Conservation (phyloP, 805 yeast species). For the Isabelozyma heimii region DNA sequence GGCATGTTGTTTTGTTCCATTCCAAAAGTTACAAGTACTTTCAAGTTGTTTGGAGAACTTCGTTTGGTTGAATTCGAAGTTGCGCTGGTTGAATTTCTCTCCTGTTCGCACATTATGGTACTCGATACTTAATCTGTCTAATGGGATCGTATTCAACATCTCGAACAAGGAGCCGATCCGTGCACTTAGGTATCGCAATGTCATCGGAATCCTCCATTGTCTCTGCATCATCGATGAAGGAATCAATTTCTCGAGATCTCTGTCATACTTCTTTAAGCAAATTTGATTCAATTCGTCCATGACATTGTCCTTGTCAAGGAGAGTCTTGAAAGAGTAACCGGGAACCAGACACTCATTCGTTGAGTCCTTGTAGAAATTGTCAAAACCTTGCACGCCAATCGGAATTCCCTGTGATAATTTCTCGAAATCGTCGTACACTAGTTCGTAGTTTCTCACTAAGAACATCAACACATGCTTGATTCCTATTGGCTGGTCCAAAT, state of each 20-base stretch:
- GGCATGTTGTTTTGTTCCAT: conserved; percentile 32
- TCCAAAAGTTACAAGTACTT: conserved; percentile 51
- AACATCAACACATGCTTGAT: conserved; percentile 38
- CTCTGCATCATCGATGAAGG: neutral
- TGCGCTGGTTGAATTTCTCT: conserved; percentile 33
- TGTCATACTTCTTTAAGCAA: conserved; percentile 1
- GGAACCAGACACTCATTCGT: neutral
- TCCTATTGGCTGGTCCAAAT: conserved; percentile 48
- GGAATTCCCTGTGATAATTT: conserved; percentile 45
- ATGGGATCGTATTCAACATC: conserved; percentile 32
- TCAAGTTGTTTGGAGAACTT: conserved; percentile 25
- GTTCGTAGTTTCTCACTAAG: conserved; percentile 30
- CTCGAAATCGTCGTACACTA: conserved; percentile 42
- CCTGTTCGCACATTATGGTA: conserved; percentile 40
- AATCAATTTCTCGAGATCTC: conserved; percentile 26
- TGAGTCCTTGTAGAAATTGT: conserved; percentile 12
- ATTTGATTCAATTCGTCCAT: conserved; percentile 9
- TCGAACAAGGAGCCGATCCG: conserved; percentile 42
- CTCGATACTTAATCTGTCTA: conserved; percentile 48
- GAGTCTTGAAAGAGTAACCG: neutral
- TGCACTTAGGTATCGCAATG: conserved; percentile 55
- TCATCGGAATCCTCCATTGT: conserved; percentile 54
- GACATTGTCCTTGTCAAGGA: conserved; percentile 1
- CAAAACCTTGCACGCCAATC: conserved; percentile 43
- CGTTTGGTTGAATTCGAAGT: conserved; percentile 34